Evolutionary conservation across 2,329 filamentous ascomycete species (phyloP), one percentile per base, ranked within the genome.

Genomic region (Fusarium verticillioides): DNA sequence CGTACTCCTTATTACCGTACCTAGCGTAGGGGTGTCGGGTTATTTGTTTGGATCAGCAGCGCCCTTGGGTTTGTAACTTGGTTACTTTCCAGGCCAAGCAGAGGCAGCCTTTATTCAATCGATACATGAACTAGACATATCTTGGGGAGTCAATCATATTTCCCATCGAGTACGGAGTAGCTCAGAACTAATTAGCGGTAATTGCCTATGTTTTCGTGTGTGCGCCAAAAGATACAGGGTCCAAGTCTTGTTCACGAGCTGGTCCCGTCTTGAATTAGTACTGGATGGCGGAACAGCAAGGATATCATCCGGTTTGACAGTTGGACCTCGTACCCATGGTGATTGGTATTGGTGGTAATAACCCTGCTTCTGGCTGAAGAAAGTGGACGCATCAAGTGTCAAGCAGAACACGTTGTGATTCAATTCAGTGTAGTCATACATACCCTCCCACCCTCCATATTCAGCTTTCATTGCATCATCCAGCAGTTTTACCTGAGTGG

Each of bases 191-290:
- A 67, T 58, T 65, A 44, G 69, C n/a, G 57, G 61, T 46, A 69
- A 54, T 50, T 58, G 30, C 30, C 42, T 53, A 59, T 50, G 62
- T 52, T 70, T 66, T 70, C 67, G 39, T 70, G 43, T 44, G 66
- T 34, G 67, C 47, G 66, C 65, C 62, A 61, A 71, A 71, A 54
- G 63, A 60, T 59, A 68, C 52, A 68, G 69, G 70, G 72, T 75
- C 72, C 69, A 75, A 75, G 65, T 74, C 63, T 72, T 74, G 72
- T 71, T 69, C 67, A 60, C 52, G 53, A 63, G 52, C 71, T 74
- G 59, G 71, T 64, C 63, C 70, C 64, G 34, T 69, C 66, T 69
- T 69, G 66, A 70, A 70, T 43, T 49, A 43, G 66, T 58, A 64
- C 60, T 62, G 57, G 67, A 58, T 60, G 70, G 74, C 68, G 62